Percentiles rank a stretch among this genome's conserved stretches.
Conservation (phyloP, 495 filamentous ascomycete genomes). For the Xylaria curta region DNA sequence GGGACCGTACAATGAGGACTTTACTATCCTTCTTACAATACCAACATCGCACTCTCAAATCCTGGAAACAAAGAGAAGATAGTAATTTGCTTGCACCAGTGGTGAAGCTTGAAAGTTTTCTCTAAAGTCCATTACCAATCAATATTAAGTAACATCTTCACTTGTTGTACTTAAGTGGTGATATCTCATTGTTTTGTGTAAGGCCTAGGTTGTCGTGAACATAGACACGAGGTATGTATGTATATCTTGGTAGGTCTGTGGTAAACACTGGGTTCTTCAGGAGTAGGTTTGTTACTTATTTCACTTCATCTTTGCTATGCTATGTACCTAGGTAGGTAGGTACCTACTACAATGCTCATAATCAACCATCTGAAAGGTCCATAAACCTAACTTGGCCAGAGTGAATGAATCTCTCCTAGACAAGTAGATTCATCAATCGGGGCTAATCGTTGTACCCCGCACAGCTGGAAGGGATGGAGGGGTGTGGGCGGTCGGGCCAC, state of each 20-base stretch:
- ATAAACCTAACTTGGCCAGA: not conserved
- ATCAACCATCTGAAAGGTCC: not conserved
- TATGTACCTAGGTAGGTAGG: not conserved
- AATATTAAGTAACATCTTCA: too few relatives aligned
- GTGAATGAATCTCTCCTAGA: not conserved
- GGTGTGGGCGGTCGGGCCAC: conserved; percentile 25
- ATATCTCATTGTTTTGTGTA: not conserved
- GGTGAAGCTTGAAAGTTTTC: not conserved
- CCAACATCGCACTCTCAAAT: not conserved
- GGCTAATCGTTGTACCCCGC: not conserved
- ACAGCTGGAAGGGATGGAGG: not conserved
- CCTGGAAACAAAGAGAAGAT: not conserved
- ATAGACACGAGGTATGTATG: not conserved
- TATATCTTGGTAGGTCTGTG: too few relatives aligned
- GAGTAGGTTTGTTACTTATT: too few relatives aligned
- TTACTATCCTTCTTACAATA: not conserved
- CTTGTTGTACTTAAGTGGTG: too few relatives aligned
- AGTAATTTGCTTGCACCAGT: not conserved
- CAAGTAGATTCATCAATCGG: not conserved
- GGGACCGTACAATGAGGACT: not conserved
- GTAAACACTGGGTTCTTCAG: too few relatives aligned
- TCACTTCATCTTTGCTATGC: not conserved
- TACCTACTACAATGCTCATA: not conserved
- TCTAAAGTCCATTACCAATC: not conserved
- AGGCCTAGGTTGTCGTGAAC: not conserved